Percentiles rank a stretch among this genome's conserved stretches.
phyloP scores from a whole-genome alignment of 2,329 filamentous ascomycete genomes.

The Exophiala bonariae region DNA sequence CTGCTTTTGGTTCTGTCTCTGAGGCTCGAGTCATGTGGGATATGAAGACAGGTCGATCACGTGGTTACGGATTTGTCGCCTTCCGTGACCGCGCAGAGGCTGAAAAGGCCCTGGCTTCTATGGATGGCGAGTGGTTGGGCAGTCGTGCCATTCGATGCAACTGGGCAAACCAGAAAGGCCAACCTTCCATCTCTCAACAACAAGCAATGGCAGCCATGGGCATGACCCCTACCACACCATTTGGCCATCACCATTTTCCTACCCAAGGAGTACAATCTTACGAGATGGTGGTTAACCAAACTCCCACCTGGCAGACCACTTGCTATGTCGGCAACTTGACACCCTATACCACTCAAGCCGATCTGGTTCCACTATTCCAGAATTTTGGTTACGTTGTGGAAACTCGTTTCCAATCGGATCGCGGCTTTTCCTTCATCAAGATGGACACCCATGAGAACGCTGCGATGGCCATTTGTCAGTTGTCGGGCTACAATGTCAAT shows the following conservation, averaged over 20 bases:
- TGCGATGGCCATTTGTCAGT: conserved; percentile 95
- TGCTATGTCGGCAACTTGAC: conserved; percentile 98
- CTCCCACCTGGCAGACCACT: conserved; percentile 96
- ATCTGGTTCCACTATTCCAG: conserved; percentile 96
- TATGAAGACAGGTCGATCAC: conserved; percentile 98
- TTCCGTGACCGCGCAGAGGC: conserved; percentile 93
- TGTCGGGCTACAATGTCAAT: conserved; percentile 98
- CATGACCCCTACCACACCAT: conserved; percentile 95
- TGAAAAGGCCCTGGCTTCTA: conserved; percentile 92
- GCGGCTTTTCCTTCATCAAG: conserved; percentile 98
- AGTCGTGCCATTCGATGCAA: conserved; percentile 98
- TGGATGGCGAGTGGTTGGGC: conserved; percentile 99
- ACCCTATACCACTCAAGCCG: conserved; percentile 94
- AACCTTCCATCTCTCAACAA: conserved; percentile 96
- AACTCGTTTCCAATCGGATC: conserved; percentile 95
- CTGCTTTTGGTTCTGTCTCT: conserved; percentile 90
- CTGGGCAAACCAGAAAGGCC: conserved; percentile 99
- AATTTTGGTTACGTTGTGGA: conserved; percentile 98
- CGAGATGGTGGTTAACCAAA: conserved; percentile 94
- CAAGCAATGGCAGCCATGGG: conserved; percentile 97
- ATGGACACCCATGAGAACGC: conserved; percentile 99
- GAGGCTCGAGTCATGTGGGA: conserved; percentile 99
- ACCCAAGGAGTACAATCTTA: conserved; percentile 96
- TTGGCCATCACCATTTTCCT: conserved; percentile 96
- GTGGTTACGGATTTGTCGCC: conserved; percentile 96